Conservation (phyloP, 768 basidiomycete species). For the Mycena venus region DNA sequence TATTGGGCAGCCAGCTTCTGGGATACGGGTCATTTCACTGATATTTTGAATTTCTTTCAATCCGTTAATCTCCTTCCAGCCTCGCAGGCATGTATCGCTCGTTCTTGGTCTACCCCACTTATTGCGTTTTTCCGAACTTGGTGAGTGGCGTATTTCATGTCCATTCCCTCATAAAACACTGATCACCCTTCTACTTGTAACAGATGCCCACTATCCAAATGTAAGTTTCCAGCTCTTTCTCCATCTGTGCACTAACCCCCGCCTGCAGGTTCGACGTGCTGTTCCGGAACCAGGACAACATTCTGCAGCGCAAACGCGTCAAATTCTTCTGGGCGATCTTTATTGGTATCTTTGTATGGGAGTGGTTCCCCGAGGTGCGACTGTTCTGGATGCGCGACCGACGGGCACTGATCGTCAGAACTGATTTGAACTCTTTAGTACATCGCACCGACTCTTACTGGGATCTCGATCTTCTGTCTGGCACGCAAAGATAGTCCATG, state of each 20-base stretch:
- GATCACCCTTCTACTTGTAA: not conserved
- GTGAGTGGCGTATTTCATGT: not conserved
- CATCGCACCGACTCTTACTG: slow-evolving; percentile 60
- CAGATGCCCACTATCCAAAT: slow-evolving; percentile 50
- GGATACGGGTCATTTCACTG: slow-evolving; percentile 38
- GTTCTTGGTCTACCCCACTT: slow-evolving; percentile 67
- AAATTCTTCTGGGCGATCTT: slow-evolving; percentile 71
- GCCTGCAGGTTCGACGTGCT: slow-evolving; percentile 48
- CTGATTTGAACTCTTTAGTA: slow-evolving; percentile 29
- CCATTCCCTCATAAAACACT: not conserved
- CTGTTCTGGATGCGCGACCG: no score
- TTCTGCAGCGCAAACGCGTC: slow-evolving; percentile 64
- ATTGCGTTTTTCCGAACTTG: slow-evolving; percentile 58
- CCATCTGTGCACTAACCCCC: not conserved
- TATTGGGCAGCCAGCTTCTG: slow-evolving; percentile 44
- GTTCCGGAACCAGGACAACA: slow-evolving; percentile 57
- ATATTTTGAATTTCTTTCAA: not conserved
- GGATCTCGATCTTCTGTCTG: slow-evolving; percentile 72
- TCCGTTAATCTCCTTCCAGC: not conserved
- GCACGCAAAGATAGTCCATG: slow-evolving; percentile 61
- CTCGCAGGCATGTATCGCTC: slow-evolving; percentile 55
- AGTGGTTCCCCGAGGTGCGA: slow-evolving; percentile 65
- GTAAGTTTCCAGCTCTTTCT: not conserved
- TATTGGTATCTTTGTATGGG: slow-evolving; percentile 67
- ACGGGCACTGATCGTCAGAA: no score